phyloP scores from a whole-genome alignment of 2,329 filamentous ascomycete species.

The Tolypocladium amazonense region DNA sequence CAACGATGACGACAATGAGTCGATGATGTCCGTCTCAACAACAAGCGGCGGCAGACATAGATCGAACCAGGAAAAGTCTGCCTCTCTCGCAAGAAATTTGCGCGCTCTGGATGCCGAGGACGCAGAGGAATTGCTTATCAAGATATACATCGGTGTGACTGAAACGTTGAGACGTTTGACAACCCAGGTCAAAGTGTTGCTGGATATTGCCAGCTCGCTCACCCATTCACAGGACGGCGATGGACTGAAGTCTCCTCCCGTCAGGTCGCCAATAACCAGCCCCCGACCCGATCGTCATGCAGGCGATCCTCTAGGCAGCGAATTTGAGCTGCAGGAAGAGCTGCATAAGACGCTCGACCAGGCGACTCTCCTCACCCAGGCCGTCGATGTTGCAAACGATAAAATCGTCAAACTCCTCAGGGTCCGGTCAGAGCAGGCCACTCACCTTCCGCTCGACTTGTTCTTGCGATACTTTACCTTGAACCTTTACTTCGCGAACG shows the following conservation, averaged over 20 bases:
- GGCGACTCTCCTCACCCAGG: constrained; percentile 66
- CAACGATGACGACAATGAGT: constrained; percentile 87
- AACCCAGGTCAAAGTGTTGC: constrained; percentile 85
- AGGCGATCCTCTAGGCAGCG: constrained; percentile 12
- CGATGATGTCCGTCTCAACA: constrained; percentile 77
- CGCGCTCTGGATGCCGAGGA: constrained; percentile 74
- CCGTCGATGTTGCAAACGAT: constrained; percentile 71
- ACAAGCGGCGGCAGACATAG: constrained; percentile 54
- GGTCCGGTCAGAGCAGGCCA: constrained; percentile 65
- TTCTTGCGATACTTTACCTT: constrained; percentile 77
- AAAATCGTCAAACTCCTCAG: constrained; percentile 66
- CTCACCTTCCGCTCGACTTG: constrained; percentile 52
- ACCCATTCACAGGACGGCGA: constrained; percentile 29
- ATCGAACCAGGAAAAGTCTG: constrained; percentile 81
- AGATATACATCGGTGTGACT: constrained; percentile 77
- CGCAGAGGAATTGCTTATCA: constrained; percentile 71
- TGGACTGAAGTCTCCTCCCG: constrained; percentile 34
- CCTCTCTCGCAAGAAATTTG: constrained; percentile 77
- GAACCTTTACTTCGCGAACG: constrained; percentile 73
- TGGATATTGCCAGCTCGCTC: constrained; percentile 80
- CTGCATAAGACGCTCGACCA: constrained; percentile 68
- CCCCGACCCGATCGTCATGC: constrained; percentile 27
- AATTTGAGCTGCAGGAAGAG: constrained; percentile 55
- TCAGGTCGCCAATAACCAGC: constrained; percentile 43
- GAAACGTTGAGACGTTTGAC: constrained; percentile 78